Evolutionary conservation across 495 filamentous ascomycete genomes (phyloP), one percentile per base, ranked within the genome.

Genomic region (Podospora pseudocomata): DNA sequence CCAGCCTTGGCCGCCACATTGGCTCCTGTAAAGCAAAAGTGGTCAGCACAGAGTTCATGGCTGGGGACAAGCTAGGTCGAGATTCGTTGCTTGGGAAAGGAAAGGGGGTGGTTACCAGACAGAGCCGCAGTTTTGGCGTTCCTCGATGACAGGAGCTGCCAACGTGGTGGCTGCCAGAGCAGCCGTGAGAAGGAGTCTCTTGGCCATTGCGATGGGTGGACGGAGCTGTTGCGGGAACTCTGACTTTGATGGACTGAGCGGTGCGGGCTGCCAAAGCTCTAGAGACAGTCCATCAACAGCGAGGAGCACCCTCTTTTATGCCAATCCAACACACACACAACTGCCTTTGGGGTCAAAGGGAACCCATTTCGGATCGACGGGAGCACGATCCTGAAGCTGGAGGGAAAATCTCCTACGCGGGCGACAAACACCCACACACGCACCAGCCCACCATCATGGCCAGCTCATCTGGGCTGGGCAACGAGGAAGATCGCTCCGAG

Each of bases 1-100:
- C 74, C 77, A 86, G 39, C 76, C 74, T 34, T 20, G 79, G 20
- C 85, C 85, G 65, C 85, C 84, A 65, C 85, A 87, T 67, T 87
- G 85, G 5, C 69, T 72, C 74, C 80, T 82, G 56, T 0, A 30
- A 26, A 44, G 28, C 27, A n/a, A 9, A 27, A 1, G 16, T 69
- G 54, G 70, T 49, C 68, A 60, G 9, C 23, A n/a, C 7, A 13
- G 5, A 28, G 2, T 54, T 63, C 34, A 61, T 30, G 3, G 63
- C 16, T 27, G 18, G 27, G 32, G 13, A 28, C 19, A 61, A 27
- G 26, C 20, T 7, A 61, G 20, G 16, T 11, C 23, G 5, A 32
- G 44, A 11, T 0, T n/a, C 16, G 32, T 32, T 7, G 55, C 3
- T 58, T 18, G 55, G 55, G 5, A 13, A 13, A 19, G 55, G 55